Conservation (phyloP, 129 eudicot genomes). For the Erigeron canadensis region DNA sequence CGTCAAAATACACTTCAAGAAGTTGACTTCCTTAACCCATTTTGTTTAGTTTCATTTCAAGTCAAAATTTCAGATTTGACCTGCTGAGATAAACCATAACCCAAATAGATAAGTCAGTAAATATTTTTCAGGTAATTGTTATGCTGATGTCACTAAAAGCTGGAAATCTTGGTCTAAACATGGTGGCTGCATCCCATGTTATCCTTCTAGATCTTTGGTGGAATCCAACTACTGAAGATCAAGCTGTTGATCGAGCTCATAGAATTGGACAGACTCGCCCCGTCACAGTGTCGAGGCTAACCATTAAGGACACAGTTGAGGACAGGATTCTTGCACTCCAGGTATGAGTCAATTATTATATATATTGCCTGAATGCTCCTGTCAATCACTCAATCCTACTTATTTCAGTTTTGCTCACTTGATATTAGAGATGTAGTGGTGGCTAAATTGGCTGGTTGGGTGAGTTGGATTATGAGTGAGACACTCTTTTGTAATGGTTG, state of each 20-base stretch:
- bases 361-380: neutral
- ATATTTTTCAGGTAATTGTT: conserved; percentile 66
- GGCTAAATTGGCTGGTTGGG: too few relatives aligned
- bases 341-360: conserved; percentile 33
- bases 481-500: too few relatives aligned
- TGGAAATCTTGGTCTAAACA: conserved; percentile 90
- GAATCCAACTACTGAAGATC: conserved; percentile 99
- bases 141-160: conserved; percentile 98
- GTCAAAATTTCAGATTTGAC: too few relatives aligned
- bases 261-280: conserved; percentile 96
- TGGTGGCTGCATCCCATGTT: conserved; percentile 96
- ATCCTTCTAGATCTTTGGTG: conserved; percentile 99
- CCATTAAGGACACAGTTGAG: conserved; percentile 76
- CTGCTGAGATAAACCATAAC: too few relatives aligned
- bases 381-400: too few relatives aligned
- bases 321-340: conserved; percentile 90
- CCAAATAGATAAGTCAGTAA: neutral
- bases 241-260: conserved; percentile 95
- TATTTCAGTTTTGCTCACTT: too few relatives aligned
- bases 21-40: too few relatives aligned
- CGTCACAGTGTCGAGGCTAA: conserved; percentile 75
- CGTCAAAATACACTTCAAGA: too few relatives aligned
- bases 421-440: too few relatives aligned
- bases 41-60: too few relatives aligned
- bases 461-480: too few relatives aligned